Conservation (phyloP, 1,284 basidiomycete species). For the Microbotryum violaceum region DNA sequence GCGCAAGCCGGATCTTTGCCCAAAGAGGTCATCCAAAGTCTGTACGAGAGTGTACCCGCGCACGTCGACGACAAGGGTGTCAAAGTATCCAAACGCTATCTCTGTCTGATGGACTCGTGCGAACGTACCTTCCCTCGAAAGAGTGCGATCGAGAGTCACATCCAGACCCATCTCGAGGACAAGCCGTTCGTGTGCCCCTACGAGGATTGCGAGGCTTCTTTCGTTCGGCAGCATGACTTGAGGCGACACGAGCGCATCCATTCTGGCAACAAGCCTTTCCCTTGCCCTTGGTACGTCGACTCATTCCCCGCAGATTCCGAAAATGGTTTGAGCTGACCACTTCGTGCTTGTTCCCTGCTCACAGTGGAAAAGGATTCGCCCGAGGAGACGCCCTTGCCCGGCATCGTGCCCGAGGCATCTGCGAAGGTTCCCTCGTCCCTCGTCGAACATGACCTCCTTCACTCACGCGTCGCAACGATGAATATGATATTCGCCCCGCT, state of each 20-base stretch:
- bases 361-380: conserved; percentile 46
- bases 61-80: conserved; percentile 18
- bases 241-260: conserved; percentile 46
- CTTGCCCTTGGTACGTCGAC: conserved; percentile 43
- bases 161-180: conserved; percentile 48
- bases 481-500: neutral
- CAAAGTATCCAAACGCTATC: conserved; percentile 36
- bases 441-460: conserved; percentile 5
- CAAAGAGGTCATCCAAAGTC: conserved; percentile 28
- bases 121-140: conserved; percentile 45
- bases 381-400: conserved; percentile 45
- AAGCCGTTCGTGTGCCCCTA: conserved; percentile 45
- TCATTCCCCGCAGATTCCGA: no score
- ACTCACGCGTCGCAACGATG: neutral
- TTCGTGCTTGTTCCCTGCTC: neutral
- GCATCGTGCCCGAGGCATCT: conserved; percentile 46
- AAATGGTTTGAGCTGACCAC: neutral
- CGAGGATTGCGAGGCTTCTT: conserved; percentile 40
- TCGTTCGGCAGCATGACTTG: conserved; percentile 47
- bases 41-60: conserved; percentile 24
- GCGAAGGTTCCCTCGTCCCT: conserved; percentile 36
- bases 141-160: conserved; percentile 46
- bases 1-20: conserved; percentile 16
- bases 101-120: conserved; percentile 44
- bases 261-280: conserved; percentile 44